Base-by-base conservation (phyloP, 768 basidiomycete genomes). In the Sistotremastrum niveocremeum region DNA sequence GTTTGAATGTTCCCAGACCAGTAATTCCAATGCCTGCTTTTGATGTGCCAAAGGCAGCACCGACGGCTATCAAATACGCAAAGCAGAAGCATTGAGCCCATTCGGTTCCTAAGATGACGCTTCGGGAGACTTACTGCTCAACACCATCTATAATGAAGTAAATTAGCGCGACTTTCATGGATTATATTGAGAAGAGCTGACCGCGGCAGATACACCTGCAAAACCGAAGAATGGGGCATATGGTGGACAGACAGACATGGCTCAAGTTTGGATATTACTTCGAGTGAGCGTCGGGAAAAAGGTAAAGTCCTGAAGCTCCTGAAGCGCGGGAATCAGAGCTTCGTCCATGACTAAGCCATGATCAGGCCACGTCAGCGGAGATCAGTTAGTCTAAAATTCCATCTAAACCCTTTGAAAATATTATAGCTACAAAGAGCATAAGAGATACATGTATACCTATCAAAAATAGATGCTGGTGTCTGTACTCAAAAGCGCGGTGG, bases 211-310 rank as follows among this genome's bases (percentile, higher is more conserved):
- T 32, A 98, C 94, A 43, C 94, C 94, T 42, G 84, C 93, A 62
- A 99, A 93, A 30, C 93, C 94, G 62, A 98, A 95, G 79, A 98
- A 98, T 44, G 90, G 87, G 43, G 93, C 93, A 61, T 86, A 97
- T 32, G 91, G 87, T 50, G 90, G 90, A 62, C 90, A 95, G 42
- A 74, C 59, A 34, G 60, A 57, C 60, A 63, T 57, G 11, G 73
- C 72, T 4, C 72, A 20, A 20, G n/a, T n/a, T n/a, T n/a, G n/a
- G n/a, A n/a, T n/a, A n/a, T n/a, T n/a, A n/a, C n/a, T n/a, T n/a
- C n/a, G n/a, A n/a, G n/a, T n/a, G n/a, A n/a, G n/a, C 10, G 31
- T 11, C 38, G 42, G 6, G 46, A 50, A 44, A 51, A 52, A 49
- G 50, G 46, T 46, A 41, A 52, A 49, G 50, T 50, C 52, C 46